Conservation (phyloP, 306 rosid species). For the Lablab purpureus region DNA sequence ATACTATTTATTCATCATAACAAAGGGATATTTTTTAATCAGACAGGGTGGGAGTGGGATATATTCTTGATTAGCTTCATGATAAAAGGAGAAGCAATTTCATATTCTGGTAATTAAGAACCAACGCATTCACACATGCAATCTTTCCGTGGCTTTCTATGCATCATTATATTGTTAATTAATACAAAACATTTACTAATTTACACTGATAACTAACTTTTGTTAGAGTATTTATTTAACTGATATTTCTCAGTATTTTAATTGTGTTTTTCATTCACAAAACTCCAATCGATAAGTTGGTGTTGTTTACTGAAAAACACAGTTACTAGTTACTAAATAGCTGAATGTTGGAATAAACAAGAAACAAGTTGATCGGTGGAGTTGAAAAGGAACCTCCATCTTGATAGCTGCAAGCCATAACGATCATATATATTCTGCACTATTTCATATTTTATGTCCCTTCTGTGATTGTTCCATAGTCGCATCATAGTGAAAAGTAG, state of each 20-base stretch:
- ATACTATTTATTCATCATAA: background rate
- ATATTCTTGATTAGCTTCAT: slow-evolving; percentile 40
- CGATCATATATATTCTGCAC: background rate
- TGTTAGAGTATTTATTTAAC: too few relatives aligned
- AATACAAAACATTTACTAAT: too few relatives aligned
- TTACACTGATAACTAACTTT: too few relatives aligned
- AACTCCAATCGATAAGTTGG: too few relatives aligned
- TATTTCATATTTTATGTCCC: background rate
- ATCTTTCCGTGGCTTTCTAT: background rate
- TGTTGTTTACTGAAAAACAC: background rate
- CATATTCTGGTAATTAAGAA: slow-evolving; percentile 37
- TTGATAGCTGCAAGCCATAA: background rate
- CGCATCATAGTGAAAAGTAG: slow-evolving; percentile 36
- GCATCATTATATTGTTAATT: too few relatives aligned
- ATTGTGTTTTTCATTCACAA: too few relatives aligned
- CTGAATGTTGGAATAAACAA: background rate
- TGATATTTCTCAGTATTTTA: too few relatives aligned
- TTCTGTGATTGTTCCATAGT: background rate
- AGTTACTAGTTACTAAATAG: background rate
- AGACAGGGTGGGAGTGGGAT: slow-evolving; percentile 2
- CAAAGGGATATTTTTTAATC: background rate
- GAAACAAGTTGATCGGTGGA: background rate
- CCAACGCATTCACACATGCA: background rate
- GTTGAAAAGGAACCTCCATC: background rate
- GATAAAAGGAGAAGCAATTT: slow-evolving; percentile 22